Conservation (phyloP, 305 asterid genomes). For the Lippia alba region DNA sequence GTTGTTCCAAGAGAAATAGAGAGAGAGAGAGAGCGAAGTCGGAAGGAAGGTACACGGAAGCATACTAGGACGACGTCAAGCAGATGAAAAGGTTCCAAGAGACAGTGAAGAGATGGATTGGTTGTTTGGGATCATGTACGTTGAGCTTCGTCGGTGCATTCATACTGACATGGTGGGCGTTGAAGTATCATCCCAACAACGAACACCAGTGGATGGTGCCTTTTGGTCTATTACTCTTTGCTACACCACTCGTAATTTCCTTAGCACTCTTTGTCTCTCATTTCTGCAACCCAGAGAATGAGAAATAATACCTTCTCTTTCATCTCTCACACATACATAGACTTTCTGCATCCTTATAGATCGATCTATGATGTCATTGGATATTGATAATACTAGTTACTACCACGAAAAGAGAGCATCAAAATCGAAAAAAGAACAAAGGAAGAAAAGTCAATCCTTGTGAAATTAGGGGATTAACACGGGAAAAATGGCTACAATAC, state of each 20-base stretch:
- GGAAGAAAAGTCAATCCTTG: neutral
- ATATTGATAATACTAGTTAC: conserved; percentile 10
- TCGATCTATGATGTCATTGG: neutral
- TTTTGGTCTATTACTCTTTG: conserved; percentile 53
- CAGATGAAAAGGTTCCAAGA: neutral
- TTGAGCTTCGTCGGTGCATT: conserved; percentile 53
- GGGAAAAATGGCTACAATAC: neutral
- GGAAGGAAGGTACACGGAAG: conserved; percentile 19
- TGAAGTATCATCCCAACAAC: conserved; percentile 48
- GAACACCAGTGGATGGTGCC: conserved; percentile 76
- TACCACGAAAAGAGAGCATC: conserved; percentile 8
- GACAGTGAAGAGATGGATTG: conserved; percentile 29
- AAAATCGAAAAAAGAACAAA: neutral
- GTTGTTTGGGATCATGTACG: conserved; percentile 40
- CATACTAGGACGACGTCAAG: conserved; percentile 21
- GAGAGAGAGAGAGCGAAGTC: neutral
- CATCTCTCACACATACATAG: too few relatives aligned
- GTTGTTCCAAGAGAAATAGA: too few relatives aligned
- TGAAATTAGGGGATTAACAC: neutral
- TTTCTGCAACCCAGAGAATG: conserved; percentile 3
- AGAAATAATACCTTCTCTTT: too few relatives aligned
- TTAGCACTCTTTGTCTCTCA: conserved; percentile 44
- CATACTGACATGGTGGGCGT: conserved; percentile 53
- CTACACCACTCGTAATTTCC: conserved; percentile 50
- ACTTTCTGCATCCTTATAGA: neutral